These are phyloP conservation scores for Starmerella floricola DNA, from an alignment of 805 yeast genomes.

Conservation along the genomic window DNA sequence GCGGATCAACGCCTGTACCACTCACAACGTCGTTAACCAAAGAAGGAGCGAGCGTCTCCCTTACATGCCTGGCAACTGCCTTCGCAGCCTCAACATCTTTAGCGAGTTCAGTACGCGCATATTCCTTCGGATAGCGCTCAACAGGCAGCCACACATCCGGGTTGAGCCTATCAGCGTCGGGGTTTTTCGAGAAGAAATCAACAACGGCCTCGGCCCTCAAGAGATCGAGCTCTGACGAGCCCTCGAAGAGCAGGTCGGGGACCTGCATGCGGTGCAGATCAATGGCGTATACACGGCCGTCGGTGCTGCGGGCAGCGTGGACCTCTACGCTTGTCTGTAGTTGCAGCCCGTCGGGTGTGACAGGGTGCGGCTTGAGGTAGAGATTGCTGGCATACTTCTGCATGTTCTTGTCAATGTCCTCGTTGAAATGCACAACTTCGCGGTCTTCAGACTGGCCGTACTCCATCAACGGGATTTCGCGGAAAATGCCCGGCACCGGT, in stretches of 20 bases:
- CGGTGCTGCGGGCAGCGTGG: slow-evolving; percentile 78
- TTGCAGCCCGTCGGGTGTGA: slow-evolving; percentile 36
- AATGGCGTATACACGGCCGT: slow-evolving; percentile 69
- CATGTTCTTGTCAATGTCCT: slow-evolving; percentile 44
- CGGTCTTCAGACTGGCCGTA: slow-evolving; percentile 66
- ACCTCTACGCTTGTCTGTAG: slow-evolving; percentile 62
- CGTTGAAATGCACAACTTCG: slow-evolving; percentile 38
- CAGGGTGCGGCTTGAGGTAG: slow-evolving; percentile 62
- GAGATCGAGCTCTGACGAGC: slow-evolving; percentile 42
- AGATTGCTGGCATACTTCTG: slow-evolving; percentile 55
- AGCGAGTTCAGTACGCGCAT: slow-evolving; percentile 25
- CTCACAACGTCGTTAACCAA: slow-evolving; percentile 45
- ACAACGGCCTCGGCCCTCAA: slow-evolving; percentile 70
- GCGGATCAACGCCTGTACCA: slow-evolving; percentile 44
- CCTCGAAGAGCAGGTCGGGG: slow-evolving; percentile 65
- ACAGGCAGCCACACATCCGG: slow-evolving; percentile 58
- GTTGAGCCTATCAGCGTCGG: slow-evolving; percentile 38
- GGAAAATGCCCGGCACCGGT: slow-evolving; percentile 85
- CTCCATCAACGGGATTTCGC: slow-evolving; percentile 41
- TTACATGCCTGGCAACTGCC: slow-evolving; percentile 54
- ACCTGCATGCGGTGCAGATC: slow-evolving; percentile 81
- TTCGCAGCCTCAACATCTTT: slow-evolving; percentile 56
- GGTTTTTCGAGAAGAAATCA: slow-evolving; percentile 41
- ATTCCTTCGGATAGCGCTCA: slow-evolving; percentile 30
- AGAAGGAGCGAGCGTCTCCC: slow-evolving; percentile 47